Percentiles rank a stretch among this genome's conserved stretches.
phyloP scores from a whole-genome alignment of 805 yeast genomes.

The Schwanniomyces occidentalis region DNA sequence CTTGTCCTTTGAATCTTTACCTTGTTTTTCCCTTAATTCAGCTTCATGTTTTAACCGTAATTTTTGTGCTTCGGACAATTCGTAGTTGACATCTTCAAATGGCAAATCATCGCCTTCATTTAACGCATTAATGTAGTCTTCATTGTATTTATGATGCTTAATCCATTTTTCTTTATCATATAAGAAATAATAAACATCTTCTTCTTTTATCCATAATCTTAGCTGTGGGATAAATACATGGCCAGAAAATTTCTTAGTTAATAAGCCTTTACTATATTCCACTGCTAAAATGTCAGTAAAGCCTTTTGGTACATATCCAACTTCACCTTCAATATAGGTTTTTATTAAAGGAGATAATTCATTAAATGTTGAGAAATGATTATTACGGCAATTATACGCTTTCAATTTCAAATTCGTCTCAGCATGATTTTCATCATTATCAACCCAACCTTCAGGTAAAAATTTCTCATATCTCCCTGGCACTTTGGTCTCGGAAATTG shows the following conservation, averaged over 20 bases:
- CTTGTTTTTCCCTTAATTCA: conserved; percentile 3
- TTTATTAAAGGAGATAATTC: conserved; percentile 34
- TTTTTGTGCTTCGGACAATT: conserved; percentile 13
- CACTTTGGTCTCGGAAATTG: conserved; percentile 29
- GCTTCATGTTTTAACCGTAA: conserved; percentile 8
- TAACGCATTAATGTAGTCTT: conserved; percentile 3
- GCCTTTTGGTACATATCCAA: conserved; percentile 33
- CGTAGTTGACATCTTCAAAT: conserved; percentile 5
- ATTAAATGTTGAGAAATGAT: conserved; percentile 30
- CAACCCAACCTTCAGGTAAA: conserved; percentile 18
- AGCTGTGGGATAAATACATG: conserved; percentile 52
- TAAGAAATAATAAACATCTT: conserved; percentile 14
- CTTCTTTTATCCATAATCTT: conserved; percentile 49
- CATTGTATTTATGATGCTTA: conserved; percentile 13
- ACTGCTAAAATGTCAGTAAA: conserved; percentile 25
- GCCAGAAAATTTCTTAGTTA: conserved; percentile 34
- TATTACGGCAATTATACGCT: conserved; percentile 40
- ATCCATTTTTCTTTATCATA: conserved; percentile 25
- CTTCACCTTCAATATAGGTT: conserved; percentile 34
- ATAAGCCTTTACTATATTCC: conserved; percentile 33
- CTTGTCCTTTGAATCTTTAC: no score
- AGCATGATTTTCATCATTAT: conserved; percentile 8
- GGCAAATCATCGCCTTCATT: not conserved
- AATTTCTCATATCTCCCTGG: conserved; percentile 23
- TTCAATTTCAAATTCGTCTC: conserved; percentile 27